Base-by-base conservation (phyloP, 2,329 filamentous ascomycete species). In the Drechslera avenae region DNA sequence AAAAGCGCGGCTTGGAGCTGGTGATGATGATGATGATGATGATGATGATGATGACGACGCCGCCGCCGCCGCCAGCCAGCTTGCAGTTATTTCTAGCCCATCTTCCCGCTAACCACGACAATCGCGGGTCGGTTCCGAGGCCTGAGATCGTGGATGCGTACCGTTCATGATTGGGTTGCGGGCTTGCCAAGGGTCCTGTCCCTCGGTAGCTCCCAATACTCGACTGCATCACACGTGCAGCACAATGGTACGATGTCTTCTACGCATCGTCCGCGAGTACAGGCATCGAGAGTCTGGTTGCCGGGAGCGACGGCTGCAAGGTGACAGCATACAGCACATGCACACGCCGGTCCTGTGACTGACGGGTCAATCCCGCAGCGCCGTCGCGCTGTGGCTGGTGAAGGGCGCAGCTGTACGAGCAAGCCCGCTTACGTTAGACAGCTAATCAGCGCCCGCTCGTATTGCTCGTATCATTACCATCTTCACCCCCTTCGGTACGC, bases 121-220 rank as follows among this genome's bases (percentile, higher is more conserved):
- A 41, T 57, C 43, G 39, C 56, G 51, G 56, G 45, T 54, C 41
- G 44, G 37, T 51, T 51, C 49, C 51, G 56, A 49, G 14, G 33
- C 10, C 26, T 26, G 30, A 46, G 45, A 49, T 49, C 14, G 30
- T 45, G 43, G 45, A 35, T 44, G 48, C 48, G 54, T 43, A 41
- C 19, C 23, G 18, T 45, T 45, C 37, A 33, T 39, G 21, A 14
- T 21, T 41, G 17, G 36, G 16, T 40, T 46, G 47, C 48, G 52
- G 43, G 36, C 42, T 56, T 42, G 39, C 35, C 18, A 50, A 59
- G 46, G 50, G 57, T 55, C 59, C 61, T 56, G 40, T 45, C 43
- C 43, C 41, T 48, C 54, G 61, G 61, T 55, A 57, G 43, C 48
- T 40, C 39, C 9, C 39, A 48, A 48, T 58, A 59, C 40, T 54